Base-by-base conservation (phyloP, 306 rosid genomes). In the Leucaena leucocephala region DNA sequence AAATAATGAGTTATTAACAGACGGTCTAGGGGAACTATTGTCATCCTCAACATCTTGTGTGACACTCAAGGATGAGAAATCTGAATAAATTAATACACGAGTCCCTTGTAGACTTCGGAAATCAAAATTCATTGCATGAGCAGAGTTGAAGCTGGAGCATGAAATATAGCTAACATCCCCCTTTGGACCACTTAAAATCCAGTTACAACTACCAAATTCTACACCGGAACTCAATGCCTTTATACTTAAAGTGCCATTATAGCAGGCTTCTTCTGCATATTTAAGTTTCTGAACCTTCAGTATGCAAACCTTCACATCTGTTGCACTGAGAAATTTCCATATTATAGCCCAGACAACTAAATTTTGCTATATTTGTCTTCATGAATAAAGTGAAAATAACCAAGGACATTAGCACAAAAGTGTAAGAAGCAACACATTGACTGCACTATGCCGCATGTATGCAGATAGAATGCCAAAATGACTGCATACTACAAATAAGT, bases 151-250 rank as follows among this genome's bases (percentile, higher is more conserved):
- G 85, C 88, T 84, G 75, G 97, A 94, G 71, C 89, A 87, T 33
- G 98, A 89, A 82, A 94, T 82, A 82, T 88, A 89, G 10, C 91
- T 85, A 84, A 92, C 68, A 75, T 90, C 86, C 57, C 94, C 89
- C 83, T 88, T 89, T 52, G 94, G 94, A 78, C 91, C 81, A 82
- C 81, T 76, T 55, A 94, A 81, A 46, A 80, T 80, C 98, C 98
- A 94, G 82, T 94, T 94, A 89, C 95, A 94, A 84, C 90, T 71
- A 33, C 98, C 97, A 75, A 94, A 87, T 85, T 94, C 98, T 71
- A 88, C 74, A 72, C 98, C 98, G 3, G 97, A 90, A 87, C 98
- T 90, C 86, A 87, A 87, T 83, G 98, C 92, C 76, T 92, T 92
- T 68, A 94, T 80, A 64, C 82, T 77, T 80, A 94, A 80, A 74